Evolutionary conservation across 2,329 filamentous ascomycete species (phyloP), one percentile per base, ranked within the genome.

Genomic region (Colletotrichum sp.): DNA sequence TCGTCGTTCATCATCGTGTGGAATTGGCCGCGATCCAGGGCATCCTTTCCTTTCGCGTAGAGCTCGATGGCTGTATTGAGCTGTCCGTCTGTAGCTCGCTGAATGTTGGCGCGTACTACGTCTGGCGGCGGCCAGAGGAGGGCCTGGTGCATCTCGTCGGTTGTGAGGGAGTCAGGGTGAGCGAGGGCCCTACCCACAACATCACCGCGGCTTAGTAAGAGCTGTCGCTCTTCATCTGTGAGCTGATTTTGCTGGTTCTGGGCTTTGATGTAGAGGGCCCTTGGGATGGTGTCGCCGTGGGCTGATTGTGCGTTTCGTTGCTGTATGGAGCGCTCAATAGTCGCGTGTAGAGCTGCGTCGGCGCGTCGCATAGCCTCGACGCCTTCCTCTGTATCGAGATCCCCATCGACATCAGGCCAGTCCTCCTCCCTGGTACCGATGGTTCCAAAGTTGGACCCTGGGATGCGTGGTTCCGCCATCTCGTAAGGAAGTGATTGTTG

Each of bases 131-230:
- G 76, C 36, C 78, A 77, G n/a, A 65, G 39, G n/a, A 78, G 69
- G 13, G 75, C 64, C 12, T 71, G 11, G 57, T 79, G 63, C 8
- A 73, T 22, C 65, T 79, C 70, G 0, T 67, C 55, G 6, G 52
- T 34, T 11, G 72, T 78, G 3, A 79, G 68, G 4, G 75, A 77
- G 22, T 67, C 13, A 1, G 78, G 78, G 13, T 32, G 16, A 16
- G 78, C 78, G n/a, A 79, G 69, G 7, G 68, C 69, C 30, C 73
- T 68, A 22, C 78, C 75, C 15, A 75, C 59, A 13, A 79, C 61
- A 39, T 79, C 77, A 32, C 76, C 15, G 44, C 77, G 78, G 72
- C 70, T 77, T 16, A 79, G 74, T 2, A 79, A 52, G 1, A 78
- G 72, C 8, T 36, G 29, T 9, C 78, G 78, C 25, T 79, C 78